These are phyloP conservation scores for Leishmania braziliensis DNA, from an alignment of 208 protist species.

Conservation along the genomic window DNA sequence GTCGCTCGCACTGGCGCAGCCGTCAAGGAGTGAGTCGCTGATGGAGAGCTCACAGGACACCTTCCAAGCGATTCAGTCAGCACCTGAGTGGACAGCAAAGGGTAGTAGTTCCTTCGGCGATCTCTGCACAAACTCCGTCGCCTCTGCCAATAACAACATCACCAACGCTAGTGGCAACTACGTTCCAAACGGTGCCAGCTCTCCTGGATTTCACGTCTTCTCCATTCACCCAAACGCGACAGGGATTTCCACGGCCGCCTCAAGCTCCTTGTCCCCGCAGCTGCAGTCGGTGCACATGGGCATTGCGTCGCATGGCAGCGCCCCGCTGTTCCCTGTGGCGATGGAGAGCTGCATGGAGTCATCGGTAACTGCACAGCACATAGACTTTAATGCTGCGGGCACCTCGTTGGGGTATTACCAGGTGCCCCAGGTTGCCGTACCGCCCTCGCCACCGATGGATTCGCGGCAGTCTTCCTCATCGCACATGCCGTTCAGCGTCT, in stretches of 20 bases:
- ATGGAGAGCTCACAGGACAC: slow-evolving; percentile 3
- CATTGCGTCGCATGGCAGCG: not conserved
- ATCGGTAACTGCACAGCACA: not conserved
- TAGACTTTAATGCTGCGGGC: not conserved
- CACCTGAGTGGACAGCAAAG: slow-evolving; percentile 18
- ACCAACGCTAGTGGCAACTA: not conserved
- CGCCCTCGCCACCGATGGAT: slow-evolving; percentile 3
- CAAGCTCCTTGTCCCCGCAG: slow-evolving; percentile 1
- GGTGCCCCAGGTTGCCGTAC: not conserved
- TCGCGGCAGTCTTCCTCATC: slow-evolving; percentile 2
- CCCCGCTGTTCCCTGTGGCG: not conserved
- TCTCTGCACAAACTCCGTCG: slow-evolving; percentile 4
- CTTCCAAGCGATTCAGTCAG: not conserved
- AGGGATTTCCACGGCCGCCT: not conserved
- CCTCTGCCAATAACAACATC: not conserved
- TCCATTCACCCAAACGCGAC: slow-evolving; percentile 20
- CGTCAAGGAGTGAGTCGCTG: slow-evolving; percentile 9
- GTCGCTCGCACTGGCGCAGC: not conserved
- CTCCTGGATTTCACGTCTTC: slow-evolving; percentile 29
- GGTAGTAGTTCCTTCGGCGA: slow-evolving; percentile 9
- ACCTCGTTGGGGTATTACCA: slow-evolving; percentile 2
- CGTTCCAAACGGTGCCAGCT: not conserved
- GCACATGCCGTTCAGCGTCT: slow-evolving; percentile 3
- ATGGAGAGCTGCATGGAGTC: not conserved
- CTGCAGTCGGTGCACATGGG: slow-evolving; percentile 2